A percentile compares a stretch with the other conserved stretches of the same genome.
phyloP scores from a whole-genome alignment of 352 stramenopile genomes.

The Lagenidium sp. region DNA sequence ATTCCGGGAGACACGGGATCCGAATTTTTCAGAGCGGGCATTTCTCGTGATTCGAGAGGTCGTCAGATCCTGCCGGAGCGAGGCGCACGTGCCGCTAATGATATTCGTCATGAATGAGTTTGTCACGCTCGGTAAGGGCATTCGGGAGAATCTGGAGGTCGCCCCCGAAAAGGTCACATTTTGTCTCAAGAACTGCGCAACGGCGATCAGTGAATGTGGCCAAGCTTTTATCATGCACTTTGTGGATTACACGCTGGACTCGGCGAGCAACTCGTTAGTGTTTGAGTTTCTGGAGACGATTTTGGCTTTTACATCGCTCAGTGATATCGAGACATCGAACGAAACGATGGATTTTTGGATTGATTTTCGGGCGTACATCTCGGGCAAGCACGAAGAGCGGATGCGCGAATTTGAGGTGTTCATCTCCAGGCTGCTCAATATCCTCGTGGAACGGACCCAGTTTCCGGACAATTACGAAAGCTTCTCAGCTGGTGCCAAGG shows the following conservation, averaged over 20 bases:
- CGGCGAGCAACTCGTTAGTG: slow-evolving; percentile 47
- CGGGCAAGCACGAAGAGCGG: slow-evolving; percentile 63
- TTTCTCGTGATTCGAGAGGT: slow-evolving; percentile 61
- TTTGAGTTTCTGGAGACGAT: slow-evolving; percentile 72
- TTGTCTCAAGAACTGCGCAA: slow-evolving; percentile 38
- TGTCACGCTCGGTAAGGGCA: slow-evolving; percentile 51
- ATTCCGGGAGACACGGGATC: slow-evolving; percentile 40
- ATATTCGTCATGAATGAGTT: slow-evolving; percentile 74
- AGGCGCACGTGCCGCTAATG: slow-evolving; percentile 60
- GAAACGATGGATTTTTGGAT: slow-evolving; percentile 83
- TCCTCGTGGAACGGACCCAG: slow-evolving; percentile 61
- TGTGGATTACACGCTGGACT: slow-evolving; percentile 62
- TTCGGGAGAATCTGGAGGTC: slow-evolving; percentile 23
- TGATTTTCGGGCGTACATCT: slow-evolving; percentile 64
- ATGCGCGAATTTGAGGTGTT: slow-evolving; percentile 65
- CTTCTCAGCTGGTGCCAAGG: slow-evolving; percentile 34
- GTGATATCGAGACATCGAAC: slow-evolving; percentile 60
- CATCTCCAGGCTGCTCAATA: slow-evolving; percentile 54
- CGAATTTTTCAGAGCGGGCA: slow-evolving; percentile 28
- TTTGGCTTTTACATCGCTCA: slow-evolving; percentile 53
- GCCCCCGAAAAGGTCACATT: slow-evolving; percentile 22
- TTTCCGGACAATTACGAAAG: slow-evolving; percentile 47
- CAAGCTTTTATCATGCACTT: slow-evolving; percentile 74
- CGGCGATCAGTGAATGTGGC: slow-evolving; percentile 60
- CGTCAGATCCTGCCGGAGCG: slow-evolving; percentile 43